Base-by-base conservation (phyloP, 2,329 filamentous ascomycete species). In the Penicillium sp. region DNA sequence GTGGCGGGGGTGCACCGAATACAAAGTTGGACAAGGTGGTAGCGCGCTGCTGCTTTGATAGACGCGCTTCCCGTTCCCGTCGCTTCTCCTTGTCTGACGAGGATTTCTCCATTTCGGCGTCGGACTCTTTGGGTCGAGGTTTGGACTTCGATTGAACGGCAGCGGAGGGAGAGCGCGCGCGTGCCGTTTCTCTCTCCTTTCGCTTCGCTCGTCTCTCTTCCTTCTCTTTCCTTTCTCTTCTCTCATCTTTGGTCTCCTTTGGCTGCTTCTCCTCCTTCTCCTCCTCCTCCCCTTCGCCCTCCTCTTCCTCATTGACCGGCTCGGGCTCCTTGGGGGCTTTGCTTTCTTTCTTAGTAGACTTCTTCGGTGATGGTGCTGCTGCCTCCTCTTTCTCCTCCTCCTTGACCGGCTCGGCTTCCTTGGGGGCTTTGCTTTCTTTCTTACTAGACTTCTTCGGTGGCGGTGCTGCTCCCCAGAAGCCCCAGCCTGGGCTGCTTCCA, bases 31-130 rank as follows among this genome's bases (percentile, higher is more conserved):
- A 73, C 53, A 83, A 74, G 40, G 81, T 85, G 55, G 75, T 70
- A 51, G 79, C 75, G 60, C 81, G 79, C 55, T 73, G 69, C 29
- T 80, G 70, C 51, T 79, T 81, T 6, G 77, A 71, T 9, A 77
- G 74, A 4, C 77, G 68, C 29, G 78, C 49, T 22, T 59, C 55
- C 20, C 54, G 76, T 49, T 73, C 70, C 28, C 71, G 70, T n/a
- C 60, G 66, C 46, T 79, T 77, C 44, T 79, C 78, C 63, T 84
- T 86, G 56, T 90, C 89, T 16, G 86, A 89, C 10, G 78, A 90
- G 35, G 82, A 86, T 59, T 82, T 86, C 48, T 84, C 81, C 10
- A 51, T 55, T 42, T 73, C 76, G 46, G 74, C 74, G 51, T 86
- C 84, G 2, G 59, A 56, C 39, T 83, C 81, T 51, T 74, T 74